These are phyloP conservation scores for carrot (Daucus carota) DNA, from an alignment of 129 eudicot genomes.

Conservation along the genomic window DH1_v3.0 NC_030385.2:4374501-4375000, in stretches of 20 bases:
- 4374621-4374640: not conserved
- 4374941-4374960: not conserved
- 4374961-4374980: not conserved
- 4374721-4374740: not conserved
- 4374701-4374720: not conserved
- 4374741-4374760: not conserved
- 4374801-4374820: not conserved
- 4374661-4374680: conserved; percentile 7
- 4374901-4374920: not conserved
- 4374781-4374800: not conserved
- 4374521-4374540: not conserved
- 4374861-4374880: not conserved
- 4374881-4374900: not conserved
- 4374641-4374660: not conserved
- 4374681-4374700: not conserved
- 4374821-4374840: not conserved
- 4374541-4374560: not conserved
- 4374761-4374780: not conserved
- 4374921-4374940: not conserved
- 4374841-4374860: not conserved
- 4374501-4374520: not conserved
- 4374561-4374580: not conserved
- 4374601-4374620: not conserved
- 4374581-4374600: not conserved
- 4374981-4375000: conserved; percentile 1